These are phyloP conservation scores for Myrica gale DNA, from an alignment of 306 rosid genomes.

Conservation along the genomic window DNA sequence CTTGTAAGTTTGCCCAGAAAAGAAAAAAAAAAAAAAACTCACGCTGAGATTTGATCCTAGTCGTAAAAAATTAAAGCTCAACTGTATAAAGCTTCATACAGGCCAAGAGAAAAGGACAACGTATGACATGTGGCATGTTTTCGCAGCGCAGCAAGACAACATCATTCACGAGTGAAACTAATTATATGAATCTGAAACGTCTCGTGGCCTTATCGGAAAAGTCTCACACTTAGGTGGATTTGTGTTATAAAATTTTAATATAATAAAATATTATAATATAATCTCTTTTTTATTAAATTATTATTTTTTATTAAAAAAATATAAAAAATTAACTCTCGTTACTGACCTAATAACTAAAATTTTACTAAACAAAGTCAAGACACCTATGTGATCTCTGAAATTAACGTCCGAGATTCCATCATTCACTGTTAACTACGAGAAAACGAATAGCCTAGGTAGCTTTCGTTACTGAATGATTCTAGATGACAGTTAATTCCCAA, in stretches of 20 bases:
- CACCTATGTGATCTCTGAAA: neutral
- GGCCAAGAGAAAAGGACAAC: neutral
- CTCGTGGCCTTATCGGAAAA: neutral
- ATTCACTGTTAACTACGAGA: too few species aligned
- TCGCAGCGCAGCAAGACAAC: neutral
- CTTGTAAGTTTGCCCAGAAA: neutral
- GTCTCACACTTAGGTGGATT: neutral
- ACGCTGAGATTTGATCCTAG: neutral
- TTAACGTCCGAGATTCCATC: too few species aligned
- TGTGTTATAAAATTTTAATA: too few species aligned
- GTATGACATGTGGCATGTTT: neutral
- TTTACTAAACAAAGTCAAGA: too few species aligned
- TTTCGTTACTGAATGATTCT: neutral
- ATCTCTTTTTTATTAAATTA: too few species aligned
- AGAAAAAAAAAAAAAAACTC: too few species aligned
- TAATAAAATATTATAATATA: too few species aligned
- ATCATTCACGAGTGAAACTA: neutral
- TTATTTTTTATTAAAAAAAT: too few species aligned
- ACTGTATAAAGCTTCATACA: too few species aligned
- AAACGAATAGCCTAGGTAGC: too few species aligned
- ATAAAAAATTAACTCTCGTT: too few species aligned
- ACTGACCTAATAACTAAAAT: too few species aligned
- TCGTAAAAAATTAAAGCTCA: neutral
- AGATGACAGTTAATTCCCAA: neutral
- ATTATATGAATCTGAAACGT: neutral